These are phyloP conservation scores for Carex parvula DNA, from an alignment of 176 grass and related monocot species.

Conservation along the genomic window DNA sequence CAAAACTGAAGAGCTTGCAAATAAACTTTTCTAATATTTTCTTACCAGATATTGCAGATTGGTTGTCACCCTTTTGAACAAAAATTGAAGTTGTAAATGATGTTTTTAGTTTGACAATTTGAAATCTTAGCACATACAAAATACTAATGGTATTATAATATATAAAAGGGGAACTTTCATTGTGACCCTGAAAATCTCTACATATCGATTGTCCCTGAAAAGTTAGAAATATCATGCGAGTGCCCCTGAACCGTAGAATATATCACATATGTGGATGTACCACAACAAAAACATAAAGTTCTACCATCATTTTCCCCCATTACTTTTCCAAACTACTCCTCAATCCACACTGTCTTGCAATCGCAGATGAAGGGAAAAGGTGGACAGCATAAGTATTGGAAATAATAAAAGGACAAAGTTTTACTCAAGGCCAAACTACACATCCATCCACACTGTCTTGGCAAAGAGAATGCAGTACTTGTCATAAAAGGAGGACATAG, in stretches of 20 bases:
- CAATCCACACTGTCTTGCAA: neutral
- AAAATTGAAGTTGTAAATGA: neutral
- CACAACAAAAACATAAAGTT: neutral
- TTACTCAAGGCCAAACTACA: no score
- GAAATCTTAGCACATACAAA: neutral
- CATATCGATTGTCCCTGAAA: neutral
- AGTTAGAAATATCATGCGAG: neutral
- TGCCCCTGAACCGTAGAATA: neutral
- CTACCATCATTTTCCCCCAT: neutral
- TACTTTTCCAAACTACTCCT: neutral
- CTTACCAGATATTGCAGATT: neutral
- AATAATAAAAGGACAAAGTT: neutral
- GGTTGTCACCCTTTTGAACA: neutral
- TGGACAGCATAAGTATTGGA: neutral
- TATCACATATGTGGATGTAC: neutral
- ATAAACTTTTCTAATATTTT: neutral
- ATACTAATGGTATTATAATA: neutral
- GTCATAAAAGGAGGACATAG: neutral
- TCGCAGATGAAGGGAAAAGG: neutral
- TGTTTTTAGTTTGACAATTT: neutral
- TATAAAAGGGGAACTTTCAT: neutral
- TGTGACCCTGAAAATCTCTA: neutral
- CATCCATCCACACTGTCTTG: neutral
- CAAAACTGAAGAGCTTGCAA: neutral
- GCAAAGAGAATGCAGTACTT: neutral